Conservation (phyloP, 805 yeast species). For the Cyberlindnera saturnus region DNA sequence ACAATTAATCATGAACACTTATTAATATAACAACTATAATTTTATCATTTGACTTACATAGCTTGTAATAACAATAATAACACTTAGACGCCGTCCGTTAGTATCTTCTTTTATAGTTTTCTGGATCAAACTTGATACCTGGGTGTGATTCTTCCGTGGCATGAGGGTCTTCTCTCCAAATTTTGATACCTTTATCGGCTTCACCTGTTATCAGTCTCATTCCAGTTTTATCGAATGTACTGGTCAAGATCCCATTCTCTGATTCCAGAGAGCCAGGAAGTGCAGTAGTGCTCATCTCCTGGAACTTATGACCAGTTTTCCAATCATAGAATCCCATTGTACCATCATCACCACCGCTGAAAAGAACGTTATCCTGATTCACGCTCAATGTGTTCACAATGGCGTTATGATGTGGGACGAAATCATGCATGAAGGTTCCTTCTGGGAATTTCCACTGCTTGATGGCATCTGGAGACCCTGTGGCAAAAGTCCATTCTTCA, state of each 20-base stretch:
- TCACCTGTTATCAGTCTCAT: constrained; percentile 79
- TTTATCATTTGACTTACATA: too few species aligned
- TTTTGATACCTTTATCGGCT: constrained; percentile 79
- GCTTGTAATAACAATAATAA: background rate
- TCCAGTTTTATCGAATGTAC: constrained; percentile 76
- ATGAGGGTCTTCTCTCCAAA: constrained; percentile 50
- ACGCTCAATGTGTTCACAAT: constrained; percentile 66
- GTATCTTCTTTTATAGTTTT: constrained; percentile 14
- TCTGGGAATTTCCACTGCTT: constrained; percentile 81
- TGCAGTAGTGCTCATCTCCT: constrained; percentile 44
- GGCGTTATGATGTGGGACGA: constrained; percentile 35
- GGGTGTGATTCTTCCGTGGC: constrained; percentile 26
- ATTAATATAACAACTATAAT: background rate
- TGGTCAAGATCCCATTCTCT: constrained; percentile 62
- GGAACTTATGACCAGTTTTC: constrained; percentile 59
- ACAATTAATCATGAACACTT: background rate
- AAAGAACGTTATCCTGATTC: constrained; percentile 56
- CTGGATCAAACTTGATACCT: constrained; percentile 19
- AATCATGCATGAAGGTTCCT: constrained; percentile 63
- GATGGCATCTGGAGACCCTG: constrained; percentile 77
- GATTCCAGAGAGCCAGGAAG: constrained; percentile 68
- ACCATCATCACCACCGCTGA: constrained; percentile 85
- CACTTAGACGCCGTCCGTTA: constrained; percentile 1
- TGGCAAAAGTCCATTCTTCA: constrained; percentile 62
- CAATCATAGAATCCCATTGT: constrained; percentile 73